Conservation (phyloP, 768 basidiomycete genomes). For the Lactifluus subvellereus region DNA sequence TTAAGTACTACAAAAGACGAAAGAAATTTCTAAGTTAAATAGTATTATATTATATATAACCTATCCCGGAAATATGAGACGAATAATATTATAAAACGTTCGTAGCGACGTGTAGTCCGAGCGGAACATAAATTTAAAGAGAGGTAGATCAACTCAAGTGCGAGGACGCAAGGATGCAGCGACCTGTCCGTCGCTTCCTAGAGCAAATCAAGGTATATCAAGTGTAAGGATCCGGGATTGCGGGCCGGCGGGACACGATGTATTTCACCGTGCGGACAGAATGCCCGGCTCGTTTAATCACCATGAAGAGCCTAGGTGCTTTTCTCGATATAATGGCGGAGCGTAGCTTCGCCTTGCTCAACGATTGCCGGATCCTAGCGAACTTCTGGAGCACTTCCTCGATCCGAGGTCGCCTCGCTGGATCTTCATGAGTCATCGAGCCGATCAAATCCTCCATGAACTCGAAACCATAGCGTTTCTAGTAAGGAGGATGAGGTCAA, state of each 20-base stretch:
- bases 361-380: neutral
- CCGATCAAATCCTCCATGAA: slow-evolving; percentile 28
- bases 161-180: neutral
- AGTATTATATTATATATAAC: no score
- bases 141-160: neutral
- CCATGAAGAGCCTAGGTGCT: neutral
- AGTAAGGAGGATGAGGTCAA: neutral
- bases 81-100: no score
- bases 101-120: no score
- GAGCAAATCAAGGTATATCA: no score
- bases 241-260: neutral
- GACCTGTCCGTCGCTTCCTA: no score
- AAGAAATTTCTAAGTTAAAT: no score
- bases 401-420: slow-evolving; percentile 27
- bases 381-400: slow-evolving; percentile 8
- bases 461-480: slow-evolving; percentile 26
- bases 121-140: no score
- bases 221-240: neutral
- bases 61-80: no score
- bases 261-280: slow-evolving; percentile 1
- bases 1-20: no score
- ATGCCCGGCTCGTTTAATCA: neutral
- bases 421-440: slow-evolving; percentile 29
- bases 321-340: slow-evolving; percentile 3
- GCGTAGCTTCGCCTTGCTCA: slow-evolving; percentile 9